Evolutionary conservation across 345 rosid genomes (phyloP).

Genomic region (rapeseed (Brassica napus)): DNA sequence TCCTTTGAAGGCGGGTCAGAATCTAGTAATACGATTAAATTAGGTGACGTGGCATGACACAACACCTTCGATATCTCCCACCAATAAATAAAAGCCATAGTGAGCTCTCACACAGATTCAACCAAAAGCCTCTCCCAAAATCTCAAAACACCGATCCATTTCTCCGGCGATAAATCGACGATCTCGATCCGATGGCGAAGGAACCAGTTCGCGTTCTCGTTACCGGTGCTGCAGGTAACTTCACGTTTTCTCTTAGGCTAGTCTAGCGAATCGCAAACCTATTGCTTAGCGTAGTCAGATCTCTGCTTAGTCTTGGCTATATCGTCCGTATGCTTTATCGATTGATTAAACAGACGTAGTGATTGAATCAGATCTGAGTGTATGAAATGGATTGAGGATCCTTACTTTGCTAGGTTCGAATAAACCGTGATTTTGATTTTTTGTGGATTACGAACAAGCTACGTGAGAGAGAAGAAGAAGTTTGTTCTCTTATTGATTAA

Average conservation of each 20-base stretch:
- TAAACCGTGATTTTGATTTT: neutral
- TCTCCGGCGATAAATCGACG: conserved; percentile 27
- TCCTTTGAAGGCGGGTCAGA: too few species aligned
- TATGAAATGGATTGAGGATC: neutral
- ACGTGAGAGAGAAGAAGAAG: too few species aligned
- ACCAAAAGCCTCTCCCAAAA: conserved; percentile 4
- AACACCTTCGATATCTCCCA: conserved; percentile 11
- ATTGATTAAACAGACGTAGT: neutral
- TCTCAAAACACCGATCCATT: conserved; percentile 14
- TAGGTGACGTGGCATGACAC: conserved; percentile 30
- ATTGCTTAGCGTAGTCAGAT: conserved; percentile 12
- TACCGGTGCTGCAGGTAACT: conserved; percentile 96
- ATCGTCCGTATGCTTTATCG: neutral
- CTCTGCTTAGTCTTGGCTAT: conserved; percentile 20
- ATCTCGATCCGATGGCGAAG: conserved; percentile 68
- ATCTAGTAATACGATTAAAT: conserved; percentile 6
- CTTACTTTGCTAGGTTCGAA: neutral
- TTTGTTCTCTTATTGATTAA: too few species aligned
- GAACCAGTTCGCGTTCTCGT: conserved; percentile 97
- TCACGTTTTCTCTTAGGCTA: neutral
- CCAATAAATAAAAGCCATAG: conserved; percentile 12
- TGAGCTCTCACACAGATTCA: conserved; percentile 25
- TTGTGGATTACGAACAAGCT: too few species aligned
- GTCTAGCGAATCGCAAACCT: neutral
- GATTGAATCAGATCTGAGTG: conserved; percentile 15